A percentile compares a stretch with the other conserved stretches of the same genome.
Conservation (phyloP, 768 basidiomycete species). For the Boletus fagicola region DNA sequence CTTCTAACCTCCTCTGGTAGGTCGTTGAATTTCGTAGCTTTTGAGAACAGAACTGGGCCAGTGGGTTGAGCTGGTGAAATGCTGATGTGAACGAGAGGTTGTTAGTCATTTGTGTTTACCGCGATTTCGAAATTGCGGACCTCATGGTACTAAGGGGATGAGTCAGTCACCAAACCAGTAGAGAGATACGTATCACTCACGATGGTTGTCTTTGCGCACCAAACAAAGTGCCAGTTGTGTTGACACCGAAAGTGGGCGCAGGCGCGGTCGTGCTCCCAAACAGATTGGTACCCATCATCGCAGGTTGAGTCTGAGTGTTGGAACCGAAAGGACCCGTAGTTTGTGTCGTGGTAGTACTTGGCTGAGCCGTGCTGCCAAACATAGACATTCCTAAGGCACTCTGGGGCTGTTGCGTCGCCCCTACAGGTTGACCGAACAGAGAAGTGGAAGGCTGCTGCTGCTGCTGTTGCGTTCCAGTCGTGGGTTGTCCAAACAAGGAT, state of each 20-base stretch:
- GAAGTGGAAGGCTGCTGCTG: slow-evolving; percentile 33
- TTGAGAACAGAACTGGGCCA: slow-evolving; percentile 36
- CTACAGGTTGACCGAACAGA: slow-evolving; percentile 39
- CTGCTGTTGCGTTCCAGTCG: slow-evolving; percentile 35
- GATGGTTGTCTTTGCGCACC: slow-evolving; percentile 34
- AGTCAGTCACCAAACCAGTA: neutral
- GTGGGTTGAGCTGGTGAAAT: slow-evolving; percentile 31
- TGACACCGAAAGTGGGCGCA: slow-evolving; percentile 2
- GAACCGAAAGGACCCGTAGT: slow-evolving; percentile 20
- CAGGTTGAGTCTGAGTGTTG: slow-evolving; percentile 21
- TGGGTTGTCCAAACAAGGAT: slow-evolving; percentile 31
- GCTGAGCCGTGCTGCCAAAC: slow-evolving; percentile 27
- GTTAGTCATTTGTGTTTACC: neutral
- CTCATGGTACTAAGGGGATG: slow-evolving; percentile 24
- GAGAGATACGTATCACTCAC: slow-evolving; percentile 15
- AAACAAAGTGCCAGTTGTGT: slow-evolving; percentile 19
- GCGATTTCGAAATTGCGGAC: slow-evolving; percentile 9
- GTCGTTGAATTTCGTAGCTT: slow-evolving; percentile 79
- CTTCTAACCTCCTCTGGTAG: slow-evolving; percentile 67
- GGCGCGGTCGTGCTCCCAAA: slow-evolving; percentile 27
- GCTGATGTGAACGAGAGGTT: slow-evolving; percentile 12
- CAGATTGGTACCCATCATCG: slow-evolving; percentile 16
- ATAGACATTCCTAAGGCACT: slow-evolving; percentile 32
- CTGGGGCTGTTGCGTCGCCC: slow-evolving; percentile 23
- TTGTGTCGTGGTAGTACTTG: slow-evolving; percentile 15